A percentile compares a stretch with the other conserved stretches of the same genome.
Evolutionary conservation across 495 filamentous ascomycete genomes (phyloP).

Genomic region (Cenococcum geophilum): DNA sequence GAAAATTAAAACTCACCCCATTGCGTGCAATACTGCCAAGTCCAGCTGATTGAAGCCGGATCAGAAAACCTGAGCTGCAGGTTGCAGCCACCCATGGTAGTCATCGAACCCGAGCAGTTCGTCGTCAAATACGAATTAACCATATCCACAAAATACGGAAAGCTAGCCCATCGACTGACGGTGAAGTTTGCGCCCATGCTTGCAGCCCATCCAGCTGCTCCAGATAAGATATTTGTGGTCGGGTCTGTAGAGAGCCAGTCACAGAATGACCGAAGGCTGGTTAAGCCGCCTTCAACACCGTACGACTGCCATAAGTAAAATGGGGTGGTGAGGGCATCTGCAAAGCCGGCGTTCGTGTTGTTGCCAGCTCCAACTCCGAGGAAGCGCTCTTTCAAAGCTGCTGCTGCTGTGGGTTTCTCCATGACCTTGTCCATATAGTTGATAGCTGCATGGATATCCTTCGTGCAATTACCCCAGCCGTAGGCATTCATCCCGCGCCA

Average conservation of each 20-base stretch:
- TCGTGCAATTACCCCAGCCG: conserved; percentile 50
- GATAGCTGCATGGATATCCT: conserved; percentile 48
- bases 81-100: conserved; percentile 35
- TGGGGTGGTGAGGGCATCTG: conserved; percentile 40
- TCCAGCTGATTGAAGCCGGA: conserved; percentile 46
- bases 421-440: conserved; percentile 47
- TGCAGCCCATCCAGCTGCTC: conserved; percentile 41
- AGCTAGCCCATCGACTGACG: conserved; percentile 45
- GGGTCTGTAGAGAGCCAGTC: conserved; percentile 42
- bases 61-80: conserved; percentile 39
- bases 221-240: conserved; percentile 24
- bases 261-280: conserved; percentile 45
- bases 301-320: conserved; percentile 46
- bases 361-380: conserved; percentile 46
- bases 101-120: conserved; percentile 36
- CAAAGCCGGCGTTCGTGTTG: conserved; percentile 49
- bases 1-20: conserved; percentile 45
- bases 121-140: conserved; percentile 42
- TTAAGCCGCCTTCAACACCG: conserved; percentile 42
- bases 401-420: conserved; percentile 34
- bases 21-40: conserved; percentile 57
- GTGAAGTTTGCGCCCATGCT: conserved; percentile 41
- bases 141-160: conserved; percentile 40
- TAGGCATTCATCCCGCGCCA: conserved; percentile 48
- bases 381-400: conserved; percentile 46